A percentile compares a stretch with the other conserved stretches of the same genome.
phyloP scores from a whole-genome alignment of 2,329 filamentous ascomycete species.

The Alternaria brassicae region DNA sequence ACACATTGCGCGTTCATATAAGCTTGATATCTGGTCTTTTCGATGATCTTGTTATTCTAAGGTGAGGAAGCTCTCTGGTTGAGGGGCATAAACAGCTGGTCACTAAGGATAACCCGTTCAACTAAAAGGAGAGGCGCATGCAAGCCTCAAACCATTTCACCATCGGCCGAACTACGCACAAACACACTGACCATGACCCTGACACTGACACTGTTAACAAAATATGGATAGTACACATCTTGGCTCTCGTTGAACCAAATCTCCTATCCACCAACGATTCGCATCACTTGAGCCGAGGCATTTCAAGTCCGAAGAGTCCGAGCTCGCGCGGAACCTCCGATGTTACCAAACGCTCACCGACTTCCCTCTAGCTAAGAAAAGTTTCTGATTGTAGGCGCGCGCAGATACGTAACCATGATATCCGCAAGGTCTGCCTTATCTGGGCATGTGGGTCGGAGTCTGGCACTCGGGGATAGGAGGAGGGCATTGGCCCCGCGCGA shows the following conservation, averaged over 20 bases:
- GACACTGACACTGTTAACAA: neutral
- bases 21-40: neutral
- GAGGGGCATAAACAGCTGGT: neutral
- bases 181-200: neutral
- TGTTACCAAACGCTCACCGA: conserved; percentile 24
- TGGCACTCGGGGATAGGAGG: neutral
- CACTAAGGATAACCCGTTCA: neutral
- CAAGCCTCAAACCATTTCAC: neutral
- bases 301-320: conserved; percentile 16
- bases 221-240: neutral
- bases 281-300: conserved; percentile 23
- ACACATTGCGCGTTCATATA: neutral
- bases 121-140: neutral
- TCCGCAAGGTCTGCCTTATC: conserved; percentile 37
- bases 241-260: conserved; percentile 2
- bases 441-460: conserved; percentile 35
- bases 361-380: conserved; percentile 7
- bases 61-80: neutral
- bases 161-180: conserved; percentile 3
- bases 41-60: neutral
- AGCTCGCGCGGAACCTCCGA: conserved; percentile 19
- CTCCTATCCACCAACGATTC: conserved; percentile 16
- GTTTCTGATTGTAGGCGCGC: conserved; percentile 21
- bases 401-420: conserved; percentile 23
- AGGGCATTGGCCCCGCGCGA: conserved; percentile 22